A percentile compares a stretch with the other conserved stretches of the same genome.
These are phyloP conservation scores for Pichia thaimueangensis DNA, from an alignment of 805 yeast genomes.

Conservation along the genomic window DNA sequence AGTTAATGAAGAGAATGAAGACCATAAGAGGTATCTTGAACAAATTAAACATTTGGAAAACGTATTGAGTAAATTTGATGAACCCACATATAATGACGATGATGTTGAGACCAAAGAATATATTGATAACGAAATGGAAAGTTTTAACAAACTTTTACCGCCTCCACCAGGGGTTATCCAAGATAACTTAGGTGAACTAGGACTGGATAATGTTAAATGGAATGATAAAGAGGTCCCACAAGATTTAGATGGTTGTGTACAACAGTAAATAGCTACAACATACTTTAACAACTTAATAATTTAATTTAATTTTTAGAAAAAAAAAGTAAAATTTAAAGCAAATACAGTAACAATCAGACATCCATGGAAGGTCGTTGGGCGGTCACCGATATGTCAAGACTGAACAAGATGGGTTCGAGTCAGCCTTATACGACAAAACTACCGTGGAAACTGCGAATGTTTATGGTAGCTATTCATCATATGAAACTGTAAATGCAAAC, in stretches of 20 bases:
- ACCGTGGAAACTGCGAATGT: slow-evolving; percentile 98
- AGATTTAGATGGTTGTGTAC: slow-evolving; percentile 53
- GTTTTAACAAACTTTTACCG: slow-evolving; percentile 68
- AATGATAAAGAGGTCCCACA: slow-evolving; percentile 48
- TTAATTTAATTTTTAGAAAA: neutral
- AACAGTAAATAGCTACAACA: slow-evolving; percentile 23
- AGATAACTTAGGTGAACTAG: slow-evolving; percentile 36
- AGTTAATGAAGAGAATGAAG: slow-evolving; percentile 26
- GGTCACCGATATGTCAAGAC: slow-evolving; percentile 77
- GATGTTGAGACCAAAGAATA: slow-evolving; percentile 39
- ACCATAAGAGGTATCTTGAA: slow-evolving; percentile 42
- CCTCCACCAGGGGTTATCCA: slow-evolving; percentile 69
- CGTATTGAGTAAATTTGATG: slow-evolving; percentile 64
- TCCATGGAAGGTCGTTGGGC: slow-evolving; percentile 85
- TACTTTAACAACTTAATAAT: neutral
- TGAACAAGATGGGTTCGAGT: slow-evolving; percentile 53
- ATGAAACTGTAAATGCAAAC: slow-evolving; percentile 22
- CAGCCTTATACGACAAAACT: slow-evolving; percentile 54
- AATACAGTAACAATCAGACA: slow-evolving; percentile 54
- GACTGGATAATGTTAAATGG: slow-evolving; percentile 25
- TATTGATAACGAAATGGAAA: slow-evolving; percentile 55
- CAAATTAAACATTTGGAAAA: slow-evolving; percentile 59
- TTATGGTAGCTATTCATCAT: slow-evolving; percentile 71
- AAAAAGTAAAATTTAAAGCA: neutral
- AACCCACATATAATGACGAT: slow-evolving; percentile 51